phyloP scores from a whole-genome alignment of 2,329 filamentous ascomycete species.

The Hypoxylon sp. region DNA sequence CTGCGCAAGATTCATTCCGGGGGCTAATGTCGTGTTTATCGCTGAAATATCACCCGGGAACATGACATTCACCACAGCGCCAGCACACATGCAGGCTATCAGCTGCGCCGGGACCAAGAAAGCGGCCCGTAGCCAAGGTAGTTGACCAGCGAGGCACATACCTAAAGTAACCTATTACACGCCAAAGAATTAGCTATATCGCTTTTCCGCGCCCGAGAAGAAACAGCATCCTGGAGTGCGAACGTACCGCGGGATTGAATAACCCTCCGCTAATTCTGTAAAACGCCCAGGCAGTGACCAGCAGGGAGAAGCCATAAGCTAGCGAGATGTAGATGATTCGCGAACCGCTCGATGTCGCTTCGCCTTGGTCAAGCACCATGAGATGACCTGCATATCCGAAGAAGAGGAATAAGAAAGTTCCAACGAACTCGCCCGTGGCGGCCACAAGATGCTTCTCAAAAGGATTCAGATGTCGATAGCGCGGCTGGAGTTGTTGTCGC shows the following conservation, averaged over 20 bases:
- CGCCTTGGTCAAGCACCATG: constrained; percentile 49
- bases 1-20: constrained; percentile 58
- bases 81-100: constrained; percentile 67
- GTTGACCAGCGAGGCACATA: constrained; percentile 65
- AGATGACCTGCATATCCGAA: constrained; percentile 58
- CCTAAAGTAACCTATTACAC: constrained; percentile 63
- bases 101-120: constrained; percentile 68
- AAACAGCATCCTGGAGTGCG: not conserved
- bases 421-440: constrained; percentile 60
- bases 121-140: constrained; percentile 62
- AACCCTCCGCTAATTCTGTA: constrained; percentile 63
- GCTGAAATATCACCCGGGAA: constrained; percentile 64
- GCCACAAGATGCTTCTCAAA: constrained; percentile 56
- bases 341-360: constrained; percentile 45
- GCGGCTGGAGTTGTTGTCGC: constrained; percentile 1
- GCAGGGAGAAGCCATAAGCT: constrained; percentile 61
- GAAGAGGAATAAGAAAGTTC: constrained; percentile 62
- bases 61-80: constrained; percentile 67
- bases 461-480: constrained; percentile 31
- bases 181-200: not conserved
- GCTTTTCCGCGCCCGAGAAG: not conserved
- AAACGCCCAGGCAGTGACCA: constrained; percentile 66
- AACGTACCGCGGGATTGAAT: constrained; percentile 60
- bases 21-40: constrained; percentile 47
- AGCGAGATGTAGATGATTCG: constrained; percentile 59